These are phyloP conservation scores for Xylaria flabelliformis DNA, from an alignment of 495 filamentous ascomycete species.

Conservation along the genomic window DNA sequence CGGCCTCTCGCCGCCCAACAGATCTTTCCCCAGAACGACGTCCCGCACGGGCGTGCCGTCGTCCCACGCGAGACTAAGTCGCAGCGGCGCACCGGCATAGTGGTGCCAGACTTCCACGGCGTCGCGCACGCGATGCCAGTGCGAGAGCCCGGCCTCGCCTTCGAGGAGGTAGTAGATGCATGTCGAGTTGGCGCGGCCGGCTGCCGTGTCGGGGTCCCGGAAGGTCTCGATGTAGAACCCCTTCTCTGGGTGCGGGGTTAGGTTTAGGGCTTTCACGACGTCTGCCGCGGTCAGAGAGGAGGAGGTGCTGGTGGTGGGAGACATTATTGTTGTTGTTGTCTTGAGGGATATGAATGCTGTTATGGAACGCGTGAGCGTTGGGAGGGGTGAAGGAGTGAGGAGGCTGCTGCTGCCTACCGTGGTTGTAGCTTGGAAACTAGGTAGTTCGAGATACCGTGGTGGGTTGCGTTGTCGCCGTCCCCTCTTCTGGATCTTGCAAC, in stretches of 20 bases:
- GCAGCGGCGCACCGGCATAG: conserved; percentile 55
- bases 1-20: conserved; percentile 47
- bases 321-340: too few relatives aligned
- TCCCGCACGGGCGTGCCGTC: conserved; percentile 40
- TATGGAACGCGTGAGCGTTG: not conserved
- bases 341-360: not conserved
- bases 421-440: not conserved
- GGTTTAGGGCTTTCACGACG: conserved; percentile 46
- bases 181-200: conserved; percentile 46
- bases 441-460: not conserved
- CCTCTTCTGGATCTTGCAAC: not conserved
- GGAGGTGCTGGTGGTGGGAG: too few relatives aligned
- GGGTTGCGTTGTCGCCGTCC: not conserved
- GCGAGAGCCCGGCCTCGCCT: conserved; percentile 47
- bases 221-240: conserved; percentile 55
- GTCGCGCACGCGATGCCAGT: conserved; percentile 55
- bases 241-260: conserved; percentile 50
- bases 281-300: conserved; percentile 46
- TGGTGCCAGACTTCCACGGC: conserved; percentile 56
- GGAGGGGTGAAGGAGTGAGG: not conserved
- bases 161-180: conserved; percentile 58
- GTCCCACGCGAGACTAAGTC: conserved; percentile 45
- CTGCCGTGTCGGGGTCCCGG: conserved; percentile 38
- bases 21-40: conserved; percentile 44
- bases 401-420: not conserved